Base-by-base conservation (phyloP, 768 basidiomycete species). In the Phanerodontia chrysosporium region DNA sequence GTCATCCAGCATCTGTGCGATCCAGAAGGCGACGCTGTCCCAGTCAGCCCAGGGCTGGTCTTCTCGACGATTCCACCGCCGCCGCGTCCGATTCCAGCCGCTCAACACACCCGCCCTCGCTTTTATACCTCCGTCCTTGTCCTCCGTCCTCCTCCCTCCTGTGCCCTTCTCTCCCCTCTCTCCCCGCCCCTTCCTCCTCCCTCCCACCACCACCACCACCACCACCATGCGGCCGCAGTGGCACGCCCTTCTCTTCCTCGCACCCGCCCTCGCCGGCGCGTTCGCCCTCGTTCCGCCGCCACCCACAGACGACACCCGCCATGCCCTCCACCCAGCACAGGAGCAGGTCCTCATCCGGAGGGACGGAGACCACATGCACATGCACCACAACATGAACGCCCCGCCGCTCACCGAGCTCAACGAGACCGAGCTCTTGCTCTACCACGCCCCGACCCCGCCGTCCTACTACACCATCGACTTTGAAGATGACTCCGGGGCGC, bases 391-490 rank as follows among this genome's bases (percentile, higher is more conserved):
- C 45, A 35, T 35, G 32, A 74, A 80, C 57, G 79, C 67, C 1
- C 77, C 77, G 3, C 86, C 87, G 14, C 62, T 83, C 25, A 63
- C 78, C n/a, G 75, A 80, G 59, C 76, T 95, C 57, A 91, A 95
- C 70, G 94, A 95, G 69, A 88, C 89, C 0, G 83, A 88, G 55
- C 74, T 94, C 49, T 75, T 83, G 30, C 69, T 82, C 63, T 73
- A 75, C 57, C 92, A 95, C 69, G 69, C 76, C 0, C 85, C 86
- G 0, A 89, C 87, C 0, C 90, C 90, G 0, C 83, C 86, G 0
- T 93, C 92, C 2, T 96, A 93, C 71, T 92, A 84, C 72, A 85
- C 89, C 14, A 81, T 88, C 63, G 94, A 95, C 70, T 81, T 86
- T 69, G 84, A 89, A 35, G 77, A 80, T 51, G 70, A 68, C 57